Conservation (phyloP, 306 rosid species). For the Ochetophila trinervis region DNA sequence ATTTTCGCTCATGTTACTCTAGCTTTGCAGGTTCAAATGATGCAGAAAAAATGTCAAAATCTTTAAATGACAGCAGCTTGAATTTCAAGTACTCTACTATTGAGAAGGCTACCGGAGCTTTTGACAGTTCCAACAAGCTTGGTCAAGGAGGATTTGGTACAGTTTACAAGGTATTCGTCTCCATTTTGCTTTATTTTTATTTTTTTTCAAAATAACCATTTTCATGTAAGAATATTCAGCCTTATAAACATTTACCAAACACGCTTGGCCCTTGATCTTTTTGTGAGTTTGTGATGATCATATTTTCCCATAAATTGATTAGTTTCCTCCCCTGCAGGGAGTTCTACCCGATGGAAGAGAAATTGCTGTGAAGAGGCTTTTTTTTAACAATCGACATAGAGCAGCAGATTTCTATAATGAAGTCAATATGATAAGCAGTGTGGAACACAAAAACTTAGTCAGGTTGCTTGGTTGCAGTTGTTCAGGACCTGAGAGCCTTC, state of each 20-base stretch:
- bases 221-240: no score
- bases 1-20: neutral
- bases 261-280: neutral
- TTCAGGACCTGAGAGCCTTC: constrained; percentile 93
- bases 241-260: neutral
- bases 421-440: constrained; percentile 77
- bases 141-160: constrained; percentile 98
- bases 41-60: constrained; percentile 54
- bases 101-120: constrained; percentile 80
- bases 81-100: constrained; percentile 83
- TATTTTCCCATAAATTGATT: neutral
- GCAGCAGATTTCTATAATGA: constrained; percentile 86
- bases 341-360: constrained; percentile 80
- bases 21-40: constrained; percentile 60
- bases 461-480: constrained; percentile 87
- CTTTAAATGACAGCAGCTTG: constrained; percentile 67
- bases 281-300: neutral
- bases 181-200: no score
- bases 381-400: constrained; percentile 78
- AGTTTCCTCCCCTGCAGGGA: constrained; percentile 41
- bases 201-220: no score
- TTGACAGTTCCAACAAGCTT: constrained; percentile 58
- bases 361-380: constrained; percentile 89
- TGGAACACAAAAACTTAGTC: constrained; percentile 81
- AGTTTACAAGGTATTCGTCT: constrained; percentile 64